Conservation (phyloP, 805 yeast species). For the Candida chilensis region DNA sequence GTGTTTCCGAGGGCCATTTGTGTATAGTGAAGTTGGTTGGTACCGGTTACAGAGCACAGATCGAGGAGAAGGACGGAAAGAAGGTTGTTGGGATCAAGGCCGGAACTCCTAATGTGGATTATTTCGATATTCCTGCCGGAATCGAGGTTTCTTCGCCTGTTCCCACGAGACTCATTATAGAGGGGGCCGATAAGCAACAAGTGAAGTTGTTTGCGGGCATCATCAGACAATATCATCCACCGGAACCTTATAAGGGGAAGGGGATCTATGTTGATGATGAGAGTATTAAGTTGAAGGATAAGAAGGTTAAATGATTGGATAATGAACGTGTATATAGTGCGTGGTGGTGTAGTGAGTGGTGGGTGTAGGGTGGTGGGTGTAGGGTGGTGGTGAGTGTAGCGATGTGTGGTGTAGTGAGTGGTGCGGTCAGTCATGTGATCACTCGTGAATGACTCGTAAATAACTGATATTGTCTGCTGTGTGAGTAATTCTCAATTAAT, state of each 20-base stretch:
- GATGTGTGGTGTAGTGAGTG: no score
- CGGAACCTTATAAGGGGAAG: slow-evolving; percentile 98
- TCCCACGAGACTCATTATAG: slow-evolving; percentile 78
- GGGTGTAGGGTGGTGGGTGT: no score
- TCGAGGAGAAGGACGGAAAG: slow-evolving; percentile 48
- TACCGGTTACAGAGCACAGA: slow-evolving; percentile 88
- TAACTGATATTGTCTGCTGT: no score
- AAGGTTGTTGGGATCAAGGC: slow-evolving; percentile 69
- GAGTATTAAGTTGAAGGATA: slow-evolving; percentile 82
- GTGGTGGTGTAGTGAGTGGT: no score
- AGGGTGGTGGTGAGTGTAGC: no score
- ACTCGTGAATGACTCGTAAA: no score
- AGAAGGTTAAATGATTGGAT: slow-evolving; percentile 71
- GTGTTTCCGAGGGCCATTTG: slow-evolving; percentile 90
- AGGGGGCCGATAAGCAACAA: slow-evolving; percentile 83
- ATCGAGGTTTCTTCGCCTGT: slow-evolving; percentile 68
- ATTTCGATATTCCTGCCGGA: slow-evolving; percentile 69
- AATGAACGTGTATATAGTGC: background rate
- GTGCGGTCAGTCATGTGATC: no score
- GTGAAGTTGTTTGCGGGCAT: slow-evolving; percentile 84
- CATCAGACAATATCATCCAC: slow-evolving; percentile 81
- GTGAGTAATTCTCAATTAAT: no score
- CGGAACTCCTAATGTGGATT: slow-evolving; percentile 80
- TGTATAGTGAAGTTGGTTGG: slow-evolving; percentile 87
- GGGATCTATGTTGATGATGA: slow-evolving; percentile 92